Percentiles rank a stretch among this genome's conserved stretches.
These are phyloP conservation scores for Phylloporus arenicola DNA, from an alignment of 768 basidiomycete genomes.

Conservation along the genomic window DNA sequence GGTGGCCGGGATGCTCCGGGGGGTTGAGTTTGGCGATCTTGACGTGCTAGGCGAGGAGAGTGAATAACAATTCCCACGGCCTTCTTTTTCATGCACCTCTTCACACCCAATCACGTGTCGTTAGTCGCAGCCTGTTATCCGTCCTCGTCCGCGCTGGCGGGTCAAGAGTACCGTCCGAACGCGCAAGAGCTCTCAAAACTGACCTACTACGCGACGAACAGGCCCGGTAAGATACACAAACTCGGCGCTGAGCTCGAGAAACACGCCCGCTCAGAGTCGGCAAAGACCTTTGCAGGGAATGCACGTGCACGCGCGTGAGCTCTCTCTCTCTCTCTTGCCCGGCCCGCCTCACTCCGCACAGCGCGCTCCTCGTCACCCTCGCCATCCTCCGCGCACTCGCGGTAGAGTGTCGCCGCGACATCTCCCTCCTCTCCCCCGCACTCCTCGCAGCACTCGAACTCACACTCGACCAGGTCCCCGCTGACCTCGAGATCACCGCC, in stretches of 20 bases:
- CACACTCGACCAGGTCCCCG: conserved; percentile 48
- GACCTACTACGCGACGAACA: conserved; percentile 83
- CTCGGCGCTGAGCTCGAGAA: conserved; percentile 75
- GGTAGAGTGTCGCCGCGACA: conserved; percentile 82
- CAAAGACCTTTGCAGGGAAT: conserved; percentile 67
- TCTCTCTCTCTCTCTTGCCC: background rate
- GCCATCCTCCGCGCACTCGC: conserved; percentile 77
- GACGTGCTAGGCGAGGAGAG: conserved; percentile 53
- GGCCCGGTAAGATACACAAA: conserved; percentile 75
- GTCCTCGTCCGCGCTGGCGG: conserved; percentile 59
- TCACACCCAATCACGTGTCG: conserved; percentile 79
- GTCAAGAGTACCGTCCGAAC: conserved; percentile 75
- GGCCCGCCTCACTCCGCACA: conserved; percentile 24
- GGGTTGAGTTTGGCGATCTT: conserved; percentile 20
- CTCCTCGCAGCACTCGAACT: conserved; percentile 61
- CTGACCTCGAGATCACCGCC: conserved; percentile 71
- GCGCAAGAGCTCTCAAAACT: conserved; percentile 80
- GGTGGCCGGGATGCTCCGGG: conserved; percentile 38
- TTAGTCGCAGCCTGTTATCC: conserved; percentile 87
- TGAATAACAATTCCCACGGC: conserved; percentile 28
- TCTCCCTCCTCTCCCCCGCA: conserved; percentile 65
- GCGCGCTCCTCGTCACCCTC: conserved; percentile 77
- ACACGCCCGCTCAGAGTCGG: conserved; percentile 55
- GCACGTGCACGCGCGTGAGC: conserved; percentile 74
- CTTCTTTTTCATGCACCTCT: conserved; percentile 54